Evolutionary conservation across 306 rosid species (phyloP), one percentile per base, ranked within the genome.

Genomic region (Albizia julibrissin): DNA sequence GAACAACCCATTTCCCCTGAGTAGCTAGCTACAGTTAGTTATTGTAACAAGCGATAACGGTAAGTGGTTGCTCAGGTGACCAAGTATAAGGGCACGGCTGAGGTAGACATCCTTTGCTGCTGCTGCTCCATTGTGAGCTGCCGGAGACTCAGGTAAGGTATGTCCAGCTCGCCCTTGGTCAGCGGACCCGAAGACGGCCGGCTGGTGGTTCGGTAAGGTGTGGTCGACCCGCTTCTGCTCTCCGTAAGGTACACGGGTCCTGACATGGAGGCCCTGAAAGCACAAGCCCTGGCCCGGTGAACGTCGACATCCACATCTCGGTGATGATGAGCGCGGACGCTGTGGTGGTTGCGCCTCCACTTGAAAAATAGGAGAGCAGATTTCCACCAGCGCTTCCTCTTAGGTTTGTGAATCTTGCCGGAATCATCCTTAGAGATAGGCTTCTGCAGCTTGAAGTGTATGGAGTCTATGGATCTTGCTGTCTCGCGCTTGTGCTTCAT

Each of bases 361-460:
- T 93, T 93, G 93, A 95, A 95, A 89, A 92, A 92, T 22, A 89
- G 79, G 19, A 93, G 49, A 24, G 98, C 93, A 33, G 22, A 86
- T 75, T 76, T 95, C 99, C 99, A 95, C 99, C 98, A 95, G 0
- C 91, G 88, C 84, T 88, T 90, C 87, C 87, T 94, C 87, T 84
- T 93, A 26, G 83, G 14, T 79, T 88, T 88, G 78, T 87, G 87
- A 68, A 77, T n/a, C 64, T 86, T 94, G 40, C 87, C 86, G 1
- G 90, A 81, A 1, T 91, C 95, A 26, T 93, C 99, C 39, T 89
- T 93, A 22, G 90, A 89, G 75, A 89, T 86, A 81, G 98, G 98
- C 39, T 95, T 93, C 52, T 91, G 93, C 79, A 92, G 98, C 92
- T 91, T 95, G 89, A 93, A 95, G 82, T 93, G 94, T 42, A 89